Evolutionary conservation across 257 asterid genomes (phyloP).

Genomic region (Solanum arcanum): DNA sequence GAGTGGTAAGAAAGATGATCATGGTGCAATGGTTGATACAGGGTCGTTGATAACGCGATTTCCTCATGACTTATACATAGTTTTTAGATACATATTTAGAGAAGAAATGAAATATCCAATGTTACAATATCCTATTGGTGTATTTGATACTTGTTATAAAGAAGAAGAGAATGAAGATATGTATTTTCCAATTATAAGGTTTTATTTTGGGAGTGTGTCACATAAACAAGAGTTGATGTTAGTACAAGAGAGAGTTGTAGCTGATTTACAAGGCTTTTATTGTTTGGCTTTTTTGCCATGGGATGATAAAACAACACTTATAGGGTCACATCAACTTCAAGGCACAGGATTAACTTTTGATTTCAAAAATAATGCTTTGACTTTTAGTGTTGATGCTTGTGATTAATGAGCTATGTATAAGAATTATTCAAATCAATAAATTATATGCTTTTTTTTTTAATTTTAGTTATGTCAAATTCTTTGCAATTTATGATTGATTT

Average conservation of each 20-base stretch:
- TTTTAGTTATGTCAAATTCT: neutral
- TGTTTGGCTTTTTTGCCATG: neutral
- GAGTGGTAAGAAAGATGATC: neutral
- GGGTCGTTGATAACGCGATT: neutral
- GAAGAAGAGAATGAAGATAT: neutral
- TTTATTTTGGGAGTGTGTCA: neutral
- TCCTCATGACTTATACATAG: neutral
- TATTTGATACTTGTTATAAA: neutral
- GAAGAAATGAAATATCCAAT: neutral
- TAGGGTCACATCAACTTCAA: neutral
- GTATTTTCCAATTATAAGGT: neutral
- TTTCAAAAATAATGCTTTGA: neutral
- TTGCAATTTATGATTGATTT: too few relatives aligned
- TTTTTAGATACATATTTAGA: neutral
- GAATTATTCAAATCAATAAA: neutral
- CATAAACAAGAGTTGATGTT: neutral
- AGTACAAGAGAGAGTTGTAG: neutral
- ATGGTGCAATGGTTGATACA: neutral
- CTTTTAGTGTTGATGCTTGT: neutral
- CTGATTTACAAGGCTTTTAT: neutral
- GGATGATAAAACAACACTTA: neutral
- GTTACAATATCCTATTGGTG: neutral
- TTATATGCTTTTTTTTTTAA: neutral
- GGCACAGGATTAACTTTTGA: neutral
- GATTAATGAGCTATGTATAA: neutral